Percentiles rank a stretch among this genome's conserved stretches.
phyloP scores from a whole-genome alignment of 345 rosid species.

The Physaria fendleri region DNA sequence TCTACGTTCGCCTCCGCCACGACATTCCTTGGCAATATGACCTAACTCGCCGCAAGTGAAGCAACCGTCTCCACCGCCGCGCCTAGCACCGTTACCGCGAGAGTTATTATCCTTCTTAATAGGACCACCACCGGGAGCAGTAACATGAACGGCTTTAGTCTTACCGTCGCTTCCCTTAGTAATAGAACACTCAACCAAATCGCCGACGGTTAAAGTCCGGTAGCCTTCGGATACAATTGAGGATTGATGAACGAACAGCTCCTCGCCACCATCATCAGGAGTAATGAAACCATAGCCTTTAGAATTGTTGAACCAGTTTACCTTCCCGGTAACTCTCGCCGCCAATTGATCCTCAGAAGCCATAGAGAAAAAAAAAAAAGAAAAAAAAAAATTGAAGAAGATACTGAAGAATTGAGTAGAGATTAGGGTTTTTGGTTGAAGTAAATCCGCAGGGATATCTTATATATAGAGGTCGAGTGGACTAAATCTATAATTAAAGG shows the following conservation, averaged over 20 bases:
- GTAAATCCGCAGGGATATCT: too few species aligned
- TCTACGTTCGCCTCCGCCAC: neutral
- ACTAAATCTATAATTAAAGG: neutral
- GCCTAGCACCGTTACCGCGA: constrained; percentile 20
- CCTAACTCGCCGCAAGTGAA: constrained; percentile 28
- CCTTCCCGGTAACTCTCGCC: constrained; percentile 53
- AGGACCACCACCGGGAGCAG: constrained; percentile 34
- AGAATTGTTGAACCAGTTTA: constrained; percentile 42
- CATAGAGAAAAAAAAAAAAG: too few species aligned
- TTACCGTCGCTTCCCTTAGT: constrained; percentile 33
- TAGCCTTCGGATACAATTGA: constrained; percentile 55
- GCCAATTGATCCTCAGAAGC: constrained; percentile 26
- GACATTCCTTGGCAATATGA: constrained; percentile 36
- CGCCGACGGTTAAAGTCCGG: constrained; percentile 40
- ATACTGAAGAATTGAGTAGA: neutral
- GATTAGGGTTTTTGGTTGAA: constrained; percentile 14
- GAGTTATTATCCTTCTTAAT: constrained; percentile 27
- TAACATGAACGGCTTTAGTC: constrained; percentile 40
- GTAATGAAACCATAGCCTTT: constrained; percentile 72
- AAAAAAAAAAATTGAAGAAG: neutral
- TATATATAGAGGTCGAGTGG: neutral
- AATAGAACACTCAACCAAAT: constrained; percentile 37
- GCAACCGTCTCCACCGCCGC: constrained; percentile 31
- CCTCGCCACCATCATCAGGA: constrained; percentile 51
- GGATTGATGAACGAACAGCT: constrained; percentile 71